These are phyloP conservation scores for Gnaphalium uliginosum DNA, from an alignment of 129 eudicot genomes.

Conservation along the genomic window DNA sequence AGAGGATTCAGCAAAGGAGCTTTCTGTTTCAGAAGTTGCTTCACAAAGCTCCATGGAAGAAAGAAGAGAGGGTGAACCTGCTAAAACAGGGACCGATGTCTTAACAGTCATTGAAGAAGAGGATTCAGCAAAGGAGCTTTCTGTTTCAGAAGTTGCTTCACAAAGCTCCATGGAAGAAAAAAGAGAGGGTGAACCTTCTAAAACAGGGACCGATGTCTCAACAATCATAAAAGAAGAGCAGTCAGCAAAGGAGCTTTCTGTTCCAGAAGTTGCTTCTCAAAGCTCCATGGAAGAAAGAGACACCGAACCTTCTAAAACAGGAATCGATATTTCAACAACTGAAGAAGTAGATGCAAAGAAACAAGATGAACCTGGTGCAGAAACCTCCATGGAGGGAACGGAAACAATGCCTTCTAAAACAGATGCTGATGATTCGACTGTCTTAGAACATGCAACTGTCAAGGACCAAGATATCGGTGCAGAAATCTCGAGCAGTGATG, in stretches of 20 bases:
- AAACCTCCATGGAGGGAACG: neutral
- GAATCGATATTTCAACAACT: neutral
- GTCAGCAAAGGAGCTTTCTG: too few species aligned
- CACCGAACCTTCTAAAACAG: neutral
- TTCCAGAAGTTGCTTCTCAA: neutral
- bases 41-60: constrained; percentile 10
- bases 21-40: neutral
- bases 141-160: neutral
- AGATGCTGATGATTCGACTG: neutral
- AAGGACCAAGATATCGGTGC: constrained; percentile 2
- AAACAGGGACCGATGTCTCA: neutral
- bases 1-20: neutral
- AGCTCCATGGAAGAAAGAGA: neutral
- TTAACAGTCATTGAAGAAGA: neutral
- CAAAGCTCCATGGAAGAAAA: neutral
- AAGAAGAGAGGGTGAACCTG: constrained; percentile 8
- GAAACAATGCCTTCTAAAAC: constrained; percentile 19
- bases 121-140: too few species aligned
- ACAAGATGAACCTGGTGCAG: neutral
- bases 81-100: neutral
- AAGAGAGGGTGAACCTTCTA: neutral
- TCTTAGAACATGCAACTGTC: constrained; percentile 7
- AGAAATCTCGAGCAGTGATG: neutral
- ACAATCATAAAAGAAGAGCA: neutral
- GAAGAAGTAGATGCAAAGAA: neutral